Evolutionary conservation across 257 asterid genomes (phyloP), one percentile per base, ranked within the genome.

Genomic region (Ligustrum vulgare): DNA sequence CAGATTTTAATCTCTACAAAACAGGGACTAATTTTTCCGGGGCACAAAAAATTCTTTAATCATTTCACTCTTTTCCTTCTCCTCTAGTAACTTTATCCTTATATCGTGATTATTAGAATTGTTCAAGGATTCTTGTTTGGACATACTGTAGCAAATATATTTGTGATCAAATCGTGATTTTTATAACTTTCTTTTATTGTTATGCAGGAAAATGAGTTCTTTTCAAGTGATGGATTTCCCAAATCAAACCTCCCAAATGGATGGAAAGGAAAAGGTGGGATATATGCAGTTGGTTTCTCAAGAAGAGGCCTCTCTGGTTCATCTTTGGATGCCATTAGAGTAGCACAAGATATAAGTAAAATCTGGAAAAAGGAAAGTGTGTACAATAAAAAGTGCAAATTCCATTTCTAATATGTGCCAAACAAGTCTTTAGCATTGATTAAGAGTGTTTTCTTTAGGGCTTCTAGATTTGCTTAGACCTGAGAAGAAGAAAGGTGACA

Each of bases 221-320:
- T 94, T 75, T 58, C 91, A 25, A 80, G 72, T 3, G 93, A 90
- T 36, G 98, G 98, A 9, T 81, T 89, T 72, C 98, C 98, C 65
- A 86, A 67, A 75, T 67, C 82, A 31, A 93, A 95, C 72, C 87
- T 90, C 79, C 97, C 98, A 67, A 85, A 92, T 72, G 96, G 97
- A 0, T 92, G 98, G 98, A 94, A 94, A 82, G 98, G 98, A 10
- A 83, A 87, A 84, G 77, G 72, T 71, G 98, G 98, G 34, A 82
- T 92, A 0, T 94, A 94, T 76, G 93, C 96, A 72, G 98, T 89
- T 75, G 98, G 98, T 1, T 94, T 94, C 77, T 84, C 97, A 43
- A 87, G 92, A 74, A 89, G 88, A 56, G 98, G 98, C n/a, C 85
- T 94, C 35, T 86, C 93, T 4, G 98, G 97, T 39, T 97, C 98